Evolutionary conservation across 2,329 filamentous ascomycete species (phyloP).

Genomic region (Mycosphaerelloides madeirae): DNA sequence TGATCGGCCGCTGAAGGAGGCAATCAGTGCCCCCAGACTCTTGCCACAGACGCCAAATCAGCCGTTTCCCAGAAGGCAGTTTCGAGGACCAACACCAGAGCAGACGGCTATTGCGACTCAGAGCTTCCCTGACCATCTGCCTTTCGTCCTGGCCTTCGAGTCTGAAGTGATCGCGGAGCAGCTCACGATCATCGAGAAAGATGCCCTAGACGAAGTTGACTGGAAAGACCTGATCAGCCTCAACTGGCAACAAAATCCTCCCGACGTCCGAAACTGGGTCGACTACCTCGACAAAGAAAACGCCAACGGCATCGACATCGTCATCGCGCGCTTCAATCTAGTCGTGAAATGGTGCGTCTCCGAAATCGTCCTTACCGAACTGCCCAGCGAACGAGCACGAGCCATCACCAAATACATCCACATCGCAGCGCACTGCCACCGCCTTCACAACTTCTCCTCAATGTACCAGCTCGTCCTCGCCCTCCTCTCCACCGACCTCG

Average conservation of each 20-base stretch:
- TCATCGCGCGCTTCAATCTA: constrained; percentile 81
- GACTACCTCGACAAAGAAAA: constrained; percentile 63
- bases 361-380: constrained; percentile 69
- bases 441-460: constrained; percentile 76
- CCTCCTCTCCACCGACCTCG: constrained; percentile 67
- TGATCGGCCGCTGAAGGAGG: constrained; percentile 17
- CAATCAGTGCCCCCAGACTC: constrained; percentile 20
- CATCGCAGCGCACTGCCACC: constrained; percentile 70
- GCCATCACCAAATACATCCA: constrained; percentile 79
- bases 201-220: constrained; percentile 78
- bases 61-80: constrained; percentile 14
- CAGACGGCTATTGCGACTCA: constrained; percentile 4
- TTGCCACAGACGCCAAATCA: constrained; percentile 18
- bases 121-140: constrained; percentile 53
- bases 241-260: constrained; percentile 65
- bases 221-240: constrained; percentile 84
- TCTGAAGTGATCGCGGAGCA: constrained; percentile 75
- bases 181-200: constrained; percentile 80
- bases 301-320: constrained; percentile 67
- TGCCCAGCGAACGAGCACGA: constrained; percentile 66
- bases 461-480: constrained; percentile 77
- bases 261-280: constrained; percentile 58
- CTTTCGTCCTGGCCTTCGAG: constrained; percentile 76
- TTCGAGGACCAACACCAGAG: not conserved
- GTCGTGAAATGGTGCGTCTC: constrained; percentile 85